Base-by-base conservation (phyloP, 768 basidiomycete species). In the Cystobasidium ongulense region DNA sequence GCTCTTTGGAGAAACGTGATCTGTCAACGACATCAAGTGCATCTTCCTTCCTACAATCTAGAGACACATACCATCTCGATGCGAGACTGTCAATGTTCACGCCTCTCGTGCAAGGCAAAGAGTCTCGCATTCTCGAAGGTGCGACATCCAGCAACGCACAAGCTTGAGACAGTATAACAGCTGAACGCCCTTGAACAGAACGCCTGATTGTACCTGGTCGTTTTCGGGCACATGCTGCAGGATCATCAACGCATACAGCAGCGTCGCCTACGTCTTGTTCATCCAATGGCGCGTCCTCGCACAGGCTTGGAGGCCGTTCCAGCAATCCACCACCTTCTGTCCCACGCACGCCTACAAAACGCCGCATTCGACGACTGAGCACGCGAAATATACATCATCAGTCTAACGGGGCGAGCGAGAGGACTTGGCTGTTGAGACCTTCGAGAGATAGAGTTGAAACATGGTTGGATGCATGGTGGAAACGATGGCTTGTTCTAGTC, bases 401-500 rank as follows among this genome's bases (percentile, higher is more conserved):
- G 21, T 3, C 8, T 21, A 67, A 67, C 35, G 18, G 3, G 15
- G 46, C 46, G n/a, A 50, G 46, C 46, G 76, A 77, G 27, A 53
- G 76, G 1, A 74, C 33, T 21, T 76, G 76, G 74, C 62, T 77
- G 25, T 43, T 75, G 35, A 50, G 82, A 77, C 83, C 83, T 10
- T 78, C 77, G 11, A 75, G 80, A 72, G 77, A 76, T 33, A 75
- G 74, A 1, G 83, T 84, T 0, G 81, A 82, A 43, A 41, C 41
- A 0, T 82, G 81, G 81, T 74, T 84, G 53, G 72, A 68, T 23
- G 77, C 77, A 0, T 84, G 82, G 81, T 82, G 80, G 81, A 82
- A 78, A 53, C 73, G 83, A 1, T 82, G 82, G 78, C 77, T 79
- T 17, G 80, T 83, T 0, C 78, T 84, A 3, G 79, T 82, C 18